Base-by-base conservation (phyloP, 2,329 filamentous ascomycete species). In the Talaromyces rugulosus region DNA sequence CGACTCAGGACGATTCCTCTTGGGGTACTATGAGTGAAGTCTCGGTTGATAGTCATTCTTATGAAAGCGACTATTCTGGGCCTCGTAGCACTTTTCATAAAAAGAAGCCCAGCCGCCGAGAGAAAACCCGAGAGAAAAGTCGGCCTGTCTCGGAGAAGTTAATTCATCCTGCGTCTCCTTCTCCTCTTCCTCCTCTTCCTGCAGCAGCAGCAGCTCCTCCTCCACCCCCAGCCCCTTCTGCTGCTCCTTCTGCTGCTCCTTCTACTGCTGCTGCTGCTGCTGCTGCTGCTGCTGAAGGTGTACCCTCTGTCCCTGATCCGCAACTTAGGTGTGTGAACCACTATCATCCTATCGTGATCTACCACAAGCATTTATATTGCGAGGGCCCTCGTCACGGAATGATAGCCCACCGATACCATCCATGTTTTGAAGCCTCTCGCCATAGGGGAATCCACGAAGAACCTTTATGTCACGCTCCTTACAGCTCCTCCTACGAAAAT, bases 261-360 rank as follows among this genome's bases (percentile, higher is more conserved):
- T 67, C 78, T 27, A 66, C 55, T 33, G 16, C 70, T 72, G 31
- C 69, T 73, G 5, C 44, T 33, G 65, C 67, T 40, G 65, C 74
- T 9, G 66, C 71, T 27, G 31, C 56, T 12, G 11, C 56, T 40
- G 1, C 36, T 40, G 36, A 40, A 1, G 14, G 12, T 4, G 14
- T 14, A n/a, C 36, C 6, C 14, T 40, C 7, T 40, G 5, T 40
- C n/a, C 14, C 8, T 40, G 1, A 5, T n/a, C 36, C 14, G 16
- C 34, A 4, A 36, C 16, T n/a, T 40, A 16, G 36, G 14, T 16
- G n/a, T 16, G 16, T 40, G 34, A 1, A 12, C 14, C 36, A n/a
- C 5, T 40, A n/a, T 16, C 23, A 23, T 23, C 23, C 23, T 23
- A 23, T 23, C 23, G 23, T 23, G 23, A 23, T 23, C 23, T 2